A percentile compares a stretch with the other conserved stretches of the same genome.
These are phyloP conservation scores for Leptomonas seymouri DNA, from an alignment of 208 protist genomes.

Conservation along the genomic window DNA sequence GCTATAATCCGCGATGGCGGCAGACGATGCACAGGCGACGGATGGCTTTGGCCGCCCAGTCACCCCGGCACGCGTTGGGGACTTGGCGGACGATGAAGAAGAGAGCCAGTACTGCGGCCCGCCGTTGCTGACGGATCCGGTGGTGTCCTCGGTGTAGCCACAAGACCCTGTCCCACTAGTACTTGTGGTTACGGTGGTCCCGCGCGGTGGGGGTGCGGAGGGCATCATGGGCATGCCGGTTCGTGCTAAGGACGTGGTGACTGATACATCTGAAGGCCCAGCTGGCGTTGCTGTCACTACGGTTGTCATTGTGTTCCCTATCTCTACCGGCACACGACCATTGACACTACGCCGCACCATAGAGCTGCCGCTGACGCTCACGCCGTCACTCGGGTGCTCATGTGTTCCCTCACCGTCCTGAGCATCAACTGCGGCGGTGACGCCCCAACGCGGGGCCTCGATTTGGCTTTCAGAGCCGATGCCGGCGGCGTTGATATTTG, in stretches of 20 bases:
- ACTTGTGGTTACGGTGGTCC: neutral
- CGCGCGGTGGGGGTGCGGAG: slow-evolving; percentile 9
- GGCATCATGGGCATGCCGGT: neutral
- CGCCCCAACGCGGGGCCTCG: slow-evolving; percentile 1
- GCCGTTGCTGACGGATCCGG: neutral
- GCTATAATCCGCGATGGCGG: neutral
- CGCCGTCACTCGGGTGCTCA: slow-evolving; percentile 1
- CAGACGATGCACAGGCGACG: no score
- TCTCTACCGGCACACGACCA: neutral
- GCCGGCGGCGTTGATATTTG: slow-evolving; percentile 11
- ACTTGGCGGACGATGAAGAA: neutral
- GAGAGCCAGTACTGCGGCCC: neutral
- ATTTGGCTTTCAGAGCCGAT: neutral
- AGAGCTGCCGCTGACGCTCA: neutral
- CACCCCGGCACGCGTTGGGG: neutral
- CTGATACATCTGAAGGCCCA: neutral
- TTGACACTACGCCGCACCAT: slow-evolving; percentile 1
- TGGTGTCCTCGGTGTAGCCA: neutral
- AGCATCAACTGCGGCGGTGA: neutral
- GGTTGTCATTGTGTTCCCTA: neutral
- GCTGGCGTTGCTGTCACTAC: neutral
- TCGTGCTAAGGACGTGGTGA: neutral
- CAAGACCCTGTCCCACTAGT: neutral
- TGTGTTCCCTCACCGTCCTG: neutral
- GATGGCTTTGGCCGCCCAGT: neutral